A percentile compares a stretch with the other conserved stretches of the same genome.
Conservation (phyloP, 192 early-diverging fungal species). For the Podila clonocystis region DNA sequence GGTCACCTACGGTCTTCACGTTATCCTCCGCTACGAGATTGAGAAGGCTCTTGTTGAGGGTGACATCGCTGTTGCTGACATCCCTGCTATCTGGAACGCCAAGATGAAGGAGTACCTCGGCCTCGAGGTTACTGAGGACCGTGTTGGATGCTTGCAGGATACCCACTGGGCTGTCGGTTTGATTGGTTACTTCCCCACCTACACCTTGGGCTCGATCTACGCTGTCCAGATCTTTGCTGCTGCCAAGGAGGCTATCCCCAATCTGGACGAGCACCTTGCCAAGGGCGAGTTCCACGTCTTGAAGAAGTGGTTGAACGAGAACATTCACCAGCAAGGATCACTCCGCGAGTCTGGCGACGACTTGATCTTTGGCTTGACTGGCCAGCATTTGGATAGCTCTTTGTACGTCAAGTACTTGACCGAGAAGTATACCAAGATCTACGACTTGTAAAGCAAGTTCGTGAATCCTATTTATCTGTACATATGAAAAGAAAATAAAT, state of each 20-base stretch:
- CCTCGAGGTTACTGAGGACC: conserved; percentile 22
- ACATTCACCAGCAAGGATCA: conserved; percentile 28
- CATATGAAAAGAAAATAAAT: no score
- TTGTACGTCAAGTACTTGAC: conserved; percentile 23
- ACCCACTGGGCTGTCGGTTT: conserved; percentile 27
- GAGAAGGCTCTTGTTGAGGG: conserved; percentile 13
- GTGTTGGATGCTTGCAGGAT: conserved; percentile 30
- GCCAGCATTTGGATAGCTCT: conserved; percentile 17
- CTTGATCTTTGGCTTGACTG: conserved; percentile 18
- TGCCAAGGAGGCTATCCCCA: conserved; percentile 7
- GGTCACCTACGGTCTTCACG: conserved; percentile 26
- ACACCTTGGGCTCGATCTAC: conserved; percentile 30
- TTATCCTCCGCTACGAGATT: conserved; percentile 29
- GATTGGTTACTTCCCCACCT: conserved; percentile 41
- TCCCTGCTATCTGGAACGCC: conserved; percentile 25
- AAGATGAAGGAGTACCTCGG: conserved; percentile 44
- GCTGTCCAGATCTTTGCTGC: conserved; percentile 9
- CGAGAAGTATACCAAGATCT: conserved; percentile 43
- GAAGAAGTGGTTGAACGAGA: conserved; percentile 45
- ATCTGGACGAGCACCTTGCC: conserved; percentile 15
- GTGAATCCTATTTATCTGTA: background rate
- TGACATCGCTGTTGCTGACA: conserved; percentile 6
- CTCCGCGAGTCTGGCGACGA: conserved; percentile 20
- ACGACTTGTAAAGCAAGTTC: conserved; percentile 28
- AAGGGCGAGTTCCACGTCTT: conserved; percentile 29